Base-by-base conservation (phyloP, 2,329 filamentous ascomycete genomes). In the Claviceps fusiformis region DNA sequence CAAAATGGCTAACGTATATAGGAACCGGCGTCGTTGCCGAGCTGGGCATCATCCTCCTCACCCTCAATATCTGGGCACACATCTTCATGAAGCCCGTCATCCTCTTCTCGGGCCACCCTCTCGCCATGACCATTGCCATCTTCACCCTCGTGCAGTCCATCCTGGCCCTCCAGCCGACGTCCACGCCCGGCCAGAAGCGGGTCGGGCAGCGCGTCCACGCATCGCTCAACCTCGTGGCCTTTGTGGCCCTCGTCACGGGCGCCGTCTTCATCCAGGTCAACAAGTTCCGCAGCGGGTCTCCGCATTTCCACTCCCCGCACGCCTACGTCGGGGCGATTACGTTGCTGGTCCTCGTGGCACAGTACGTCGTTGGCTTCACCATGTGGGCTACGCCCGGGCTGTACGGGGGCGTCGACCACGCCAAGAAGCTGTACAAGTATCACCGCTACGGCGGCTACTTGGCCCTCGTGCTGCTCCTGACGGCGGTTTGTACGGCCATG, bases 371-470 rank as follows among this genome's bases (percentile, higher is more conserved):
- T 35, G 92, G 93, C 17, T 80, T 95, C 59, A 86, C 88, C 37
- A 88, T 93, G 72, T 96, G 86, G 75, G 89, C 82, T 56, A 74
- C 80, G 3, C 91, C 91, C 0, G 65, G 66, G 0, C 63, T 95
- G 1, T 95, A 92, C 63, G 91, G 91, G 5, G 83, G 88, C 55
- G 82, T 85, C 59, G 83, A 88, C 31, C 83, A 82, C 3, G 92
- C 90, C 24, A 95, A 91, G 77, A 76, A 76, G 29, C 68, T 95
- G 46, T 97, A 92, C 77, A 96, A 95, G 71, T 95, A 91, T 64
- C 93, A 97, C 68, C 82, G 92, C 35, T 71, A 79, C 54, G 78
- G 76, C 27, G 93, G 92, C 2, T 97, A 98, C 66, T 60, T 82
- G 8, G 73, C 91, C 56, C 71, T 92, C 54, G 64, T 85, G 52